Conservation (phyloP, 2,329 filamentous ascomycete genomes). For the Pseudohalonectria lignicola region DNA sequence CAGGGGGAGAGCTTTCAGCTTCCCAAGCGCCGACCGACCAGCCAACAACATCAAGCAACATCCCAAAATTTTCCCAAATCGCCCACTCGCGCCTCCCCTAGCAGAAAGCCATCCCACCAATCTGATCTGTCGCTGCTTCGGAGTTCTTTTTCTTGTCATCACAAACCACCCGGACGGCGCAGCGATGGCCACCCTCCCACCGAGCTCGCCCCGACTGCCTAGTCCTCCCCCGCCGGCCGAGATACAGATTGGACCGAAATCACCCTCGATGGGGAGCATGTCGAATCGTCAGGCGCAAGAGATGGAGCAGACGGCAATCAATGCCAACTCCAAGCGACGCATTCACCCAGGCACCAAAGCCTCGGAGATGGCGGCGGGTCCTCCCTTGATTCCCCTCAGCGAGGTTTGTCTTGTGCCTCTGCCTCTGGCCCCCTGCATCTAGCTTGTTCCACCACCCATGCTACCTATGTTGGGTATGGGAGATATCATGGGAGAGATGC, state of each 20-base stretch:
- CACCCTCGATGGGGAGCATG: conserved; percentile 17
- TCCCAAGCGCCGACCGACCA: too few species aligned
- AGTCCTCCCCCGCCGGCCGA: conserved; percentile 92
- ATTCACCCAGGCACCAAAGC: conserved; percentile 89
- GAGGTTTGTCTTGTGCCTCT: conserved; percentile 47
- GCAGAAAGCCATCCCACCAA: too few species aligned
- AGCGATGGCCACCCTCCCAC: conserved; percentile 43
- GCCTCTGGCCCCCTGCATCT: too few species aligned
- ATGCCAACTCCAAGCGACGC: conserved; percentile 67
- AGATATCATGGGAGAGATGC: background rate
- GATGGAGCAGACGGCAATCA: conserved; percentile 52
- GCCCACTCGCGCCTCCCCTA: too few species aligned
- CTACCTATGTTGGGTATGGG: too few species aligned
- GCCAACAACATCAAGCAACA: too few species aligned
- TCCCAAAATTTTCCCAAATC: too few species aligned
- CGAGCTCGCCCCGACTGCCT: conserved; percentile 83
- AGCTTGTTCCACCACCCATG: too few species aligned
- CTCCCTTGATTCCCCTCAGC: conserved; percentile 73
- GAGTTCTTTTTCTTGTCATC: too few species aligned
- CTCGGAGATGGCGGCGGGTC: conserved; percentile 86
- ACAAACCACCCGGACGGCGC: too few species aligned
- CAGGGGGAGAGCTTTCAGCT: too few species aligned
- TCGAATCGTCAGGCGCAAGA: conserved; percentile 47
- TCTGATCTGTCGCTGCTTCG: too few species aligned
- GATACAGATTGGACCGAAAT: conserved; percentile 62